A percentile compares a stretch with the other conserved stretches of the same genome.
phyloP scores from a whole-genome alignment of 1,284 basidiomycete genomes.

The Veloboletus limbatus region DNA sequence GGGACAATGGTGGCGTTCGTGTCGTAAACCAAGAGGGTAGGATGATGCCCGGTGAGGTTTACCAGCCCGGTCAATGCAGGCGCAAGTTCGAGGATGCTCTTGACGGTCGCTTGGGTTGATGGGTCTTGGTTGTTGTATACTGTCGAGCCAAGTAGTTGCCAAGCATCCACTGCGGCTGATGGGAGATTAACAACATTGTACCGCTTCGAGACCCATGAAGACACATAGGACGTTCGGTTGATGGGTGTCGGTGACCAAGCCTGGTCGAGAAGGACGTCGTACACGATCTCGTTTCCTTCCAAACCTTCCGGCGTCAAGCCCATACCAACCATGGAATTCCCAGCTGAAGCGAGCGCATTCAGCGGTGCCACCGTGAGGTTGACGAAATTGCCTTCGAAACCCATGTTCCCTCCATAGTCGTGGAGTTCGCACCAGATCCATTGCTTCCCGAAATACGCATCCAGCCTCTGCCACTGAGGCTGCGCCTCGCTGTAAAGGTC shows the following conservation, averaged over 20 bases:
- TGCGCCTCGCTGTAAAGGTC: conserved; percentile 42
- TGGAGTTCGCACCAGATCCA: conserved; percentile 48
- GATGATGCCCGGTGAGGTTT: conserved; percentile 34
- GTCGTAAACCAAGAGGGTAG: conserved; percentile 40
- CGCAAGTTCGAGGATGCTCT: conserved; percentile 40
- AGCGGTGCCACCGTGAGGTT: conserved; percentile 36
- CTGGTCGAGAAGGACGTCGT: conserved; percentile 43
- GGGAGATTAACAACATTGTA: conserved; percentile 34
- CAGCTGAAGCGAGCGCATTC: conserved; percentile 30
- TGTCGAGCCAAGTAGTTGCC: conserved; percentile 38
- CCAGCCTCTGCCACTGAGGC: conserved; percentile 43
- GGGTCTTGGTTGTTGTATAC: conserved; percentile 40
- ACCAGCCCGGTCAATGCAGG: conserved; percentile 36
- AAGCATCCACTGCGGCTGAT: conserved; percentile 33
- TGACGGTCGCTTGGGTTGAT: conserved; percentile 38
- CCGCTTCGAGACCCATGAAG: conserved; percentile 38
- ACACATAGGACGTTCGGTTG: conserved; percentile 33
- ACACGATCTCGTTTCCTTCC: conserved; percentile 45
- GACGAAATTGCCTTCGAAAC: conserved; percentile 41
- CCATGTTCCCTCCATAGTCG: conserved; percentile 43
- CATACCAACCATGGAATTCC: conserved; percentile 39
- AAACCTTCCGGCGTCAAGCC: conserved; percentile 44
- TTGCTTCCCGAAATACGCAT: conserved; percentile 40
- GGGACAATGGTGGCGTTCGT: conserved; percentile 38
- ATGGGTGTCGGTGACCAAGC: conserved; percentile 39